Base-by-base conservation (phyloP, 208 protist genomes). In the Crithidia fasciculata region DNA sequence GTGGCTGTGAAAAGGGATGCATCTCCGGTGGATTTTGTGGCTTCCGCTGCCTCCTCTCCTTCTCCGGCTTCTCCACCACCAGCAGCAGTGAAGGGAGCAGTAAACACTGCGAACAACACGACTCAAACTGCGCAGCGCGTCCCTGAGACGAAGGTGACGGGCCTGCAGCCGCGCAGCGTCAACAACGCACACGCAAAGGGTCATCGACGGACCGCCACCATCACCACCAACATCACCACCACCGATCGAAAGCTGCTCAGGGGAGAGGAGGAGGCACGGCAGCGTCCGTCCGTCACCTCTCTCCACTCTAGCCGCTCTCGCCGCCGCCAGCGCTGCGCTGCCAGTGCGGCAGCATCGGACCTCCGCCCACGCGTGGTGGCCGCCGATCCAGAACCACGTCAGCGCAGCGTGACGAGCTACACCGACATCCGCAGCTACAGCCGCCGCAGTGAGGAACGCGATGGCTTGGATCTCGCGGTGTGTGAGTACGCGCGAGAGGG, bases 391-490 rank as follows among this genome's bases (percentile, higher is more conserved):
- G 45, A 66, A 7, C 61, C 52, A 16, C 58, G 73, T 53, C 65
- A 72, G 50, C 65, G 47, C 16, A 78, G 65, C 41, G 65, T 68
- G 10, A 59, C 19, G 57, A 72, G 73, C 58, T 72, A 78, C 73
- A 68, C 65, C 12, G 73, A 78, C 18, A 66, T 61, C 8, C 56
- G 47, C 56, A 49, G 58, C 57, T 65, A 62, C 65, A 72, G 57
- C 43, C 65, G 43, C 10, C 37, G 52, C 18, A 5, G 9, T 8
- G 18, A 59, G 3, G 39, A 13, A 5, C 7, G 40, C 50, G 15
- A 55, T 28, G 2, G 8, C 13, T 13, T 18, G 28, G n/a, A 59
- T 6, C 7, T 59, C 7, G 43, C 52, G 39, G 47, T 66, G 47
- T 18, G 61, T 37, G 64, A 69, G 53, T 57, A 72, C 55, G 54